Base-by-base conservation (phyloP, 176 grass and related monocot genomes). In the Triticum timopheevii region DNA sequence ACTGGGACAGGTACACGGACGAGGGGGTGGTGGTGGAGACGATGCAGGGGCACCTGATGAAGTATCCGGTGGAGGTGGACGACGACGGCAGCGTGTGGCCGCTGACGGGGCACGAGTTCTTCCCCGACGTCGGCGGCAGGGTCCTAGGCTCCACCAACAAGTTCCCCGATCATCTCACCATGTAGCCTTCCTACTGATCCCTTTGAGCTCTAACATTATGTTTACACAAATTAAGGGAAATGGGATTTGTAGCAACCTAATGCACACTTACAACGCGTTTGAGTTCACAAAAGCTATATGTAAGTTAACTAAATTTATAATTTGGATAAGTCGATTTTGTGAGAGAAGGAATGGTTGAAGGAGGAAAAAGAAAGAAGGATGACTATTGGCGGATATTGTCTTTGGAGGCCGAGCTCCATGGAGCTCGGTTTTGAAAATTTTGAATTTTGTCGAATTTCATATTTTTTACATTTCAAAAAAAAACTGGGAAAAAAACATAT, bases 61-160 rank as follows among this genome's bases (percentile, higher is more conserved):
- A 30, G 54, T 95, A 92, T 45, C 93, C 93, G 4, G 69, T 95
- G 69, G 58, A 38, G 3, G 86, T 95, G 0, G 15, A 17, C 4
- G 3, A 0, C 36, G 49, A 87, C 27, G 93, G 93, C 13, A 49
- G 3, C 13, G 80, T 95, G 1, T 3, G 16, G 2, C 3, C 65
- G 6, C 1, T 92, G 84, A 25, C 10, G 2, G 86, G 84, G 1
- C 58, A 84, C 0, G 90, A 89, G 15, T 6, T 10, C 33, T 95
- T 95, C 77, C 93, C 93, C 20, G 93, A 93, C 80, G 90, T 92
- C 4, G 88, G 90, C 11, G 93, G 90, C 8, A 75, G 80, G 66
- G 36, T 93, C 6, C 58, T 93, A 11, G 93, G 93, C 45, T 90
- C 68, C 0, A 44, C 75, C 40, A 95, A 67, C 16, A 30, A 86